Base-by-base conservation (phyloP, 1,139 yeast species). In the Geotrichum carabidarum region DNA sequence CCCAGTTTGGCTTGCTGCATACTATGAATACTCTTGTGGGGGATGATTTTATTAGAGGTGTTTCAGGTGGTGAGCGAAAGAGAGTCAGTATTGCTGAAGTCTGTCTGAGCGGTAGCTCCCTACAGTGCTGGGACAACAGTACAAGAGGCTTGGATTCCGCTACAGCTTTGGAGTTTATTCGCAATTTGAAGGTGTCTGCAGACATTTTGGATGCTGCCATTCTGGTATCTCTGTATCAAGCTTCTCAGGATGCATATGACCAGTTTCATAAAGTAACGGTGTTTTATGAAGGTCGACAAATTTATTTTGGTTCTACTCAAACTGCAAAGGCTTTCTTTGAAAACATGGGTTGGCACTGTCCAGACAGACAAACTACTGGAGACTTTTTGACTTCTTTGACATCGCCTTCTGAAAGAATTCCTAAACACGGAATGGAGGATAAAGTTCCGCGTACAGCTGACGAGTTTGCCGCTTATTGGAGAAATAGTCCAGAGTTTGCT, bases 31-130 rank as follows among this genome's bases (percentile, higher is more conserved):
- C 90, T 31, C 77, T 78, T 60, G 90, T 84, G 36, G 91, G 91
- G 55, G 78, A 81, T 65, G 88, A 84, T 63, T 79, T 77, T 56
- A 78, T 85, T 45, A 78, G 91, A 64, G 94, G 94, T 70, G 87
- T 86, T 36, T 84, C 91, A 45, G 94, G 94, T 63, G 94, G 94
- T 72, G 93, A 86, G 71, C 77, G 93, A 63, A 85, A 85, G 71
- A 82, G 94, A 71, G 93, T 86, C 27, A 83, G 90, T 4, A 83
- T 86, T 63, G 87, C 87, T 30, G 89, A 84, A 66, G 83, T 80
- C 3, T 72, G 82, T 41, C 73, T 82, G n/a, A 74, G 82, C 51
- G 81, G 83, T 32, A 81, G 85, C 8, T 75, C 81, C 47, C 69
- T 83, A 51, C 86, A 82, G 65, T 82, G 86, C 69, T 84, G 86